Evolutionary conservation across 441 rosid genomes (phyloP).

Genomic region (Omphalea diandra): DNA sequence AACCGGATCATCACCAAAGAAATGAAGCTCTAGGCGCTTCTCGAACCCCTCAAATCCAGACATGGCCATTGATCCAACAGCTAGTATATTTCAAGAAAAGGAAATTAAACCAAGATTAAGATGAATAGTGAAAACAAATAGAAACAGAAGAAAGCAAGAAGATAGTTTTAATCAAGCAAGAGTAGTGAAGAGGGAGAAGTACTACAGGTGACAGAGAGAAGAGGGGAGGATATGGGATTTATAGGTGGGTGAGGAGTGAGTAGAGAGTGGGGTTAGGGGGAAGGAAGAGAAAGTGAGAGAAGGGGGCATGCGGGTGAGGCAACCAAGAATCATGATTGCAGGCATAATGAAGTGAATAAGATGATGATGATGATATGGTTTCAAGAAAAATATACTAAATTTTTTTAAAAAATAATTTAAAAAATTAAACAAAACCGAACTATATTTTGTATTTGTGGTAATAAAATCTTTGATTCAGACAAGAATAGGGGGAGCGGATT

Average conservation of each 20-base stretch:
- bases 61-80: conserved; percentile 48
- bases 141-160: neutral
- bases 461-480: conserved; percentile 17
- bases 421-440: too few species aligned
- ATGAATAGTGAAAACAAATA: conserved; percentile 9
- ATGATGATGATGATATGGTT: conserved; percentile 57
- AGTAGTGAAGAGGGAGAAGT: neutral
- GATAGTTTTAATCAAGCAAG: neutral
- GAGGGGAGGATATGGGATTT: conserved; percentile 35
- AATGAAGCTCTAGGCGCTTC: conserved; percentile 90
- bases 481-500: conserved; percentile 35
- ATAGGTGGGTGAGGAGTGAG: conserved; percentile 42
- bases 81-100: neutral
- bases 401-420: neutral
- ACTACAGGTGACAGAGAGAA: conserved; percentile 46
- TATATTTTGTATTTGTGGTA: too few species aligned
- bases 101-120: neutral
- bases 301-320: conserved; percentile 91
- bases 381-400: neutral
- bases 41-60: conserved; percentile 98
- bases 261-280: conserved; percentile 26
- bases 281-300: conserved; percentile 29
- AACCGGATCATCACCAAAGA: conserved; percentile 50
- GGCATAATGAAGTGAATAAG: conserved; percentile 90
- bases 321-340: conserved; percentile 95